Evolutionary conservation across 1,284 basidiomycete species (phyloP).

Genomic region (Cronartium ribicola): DNA sequence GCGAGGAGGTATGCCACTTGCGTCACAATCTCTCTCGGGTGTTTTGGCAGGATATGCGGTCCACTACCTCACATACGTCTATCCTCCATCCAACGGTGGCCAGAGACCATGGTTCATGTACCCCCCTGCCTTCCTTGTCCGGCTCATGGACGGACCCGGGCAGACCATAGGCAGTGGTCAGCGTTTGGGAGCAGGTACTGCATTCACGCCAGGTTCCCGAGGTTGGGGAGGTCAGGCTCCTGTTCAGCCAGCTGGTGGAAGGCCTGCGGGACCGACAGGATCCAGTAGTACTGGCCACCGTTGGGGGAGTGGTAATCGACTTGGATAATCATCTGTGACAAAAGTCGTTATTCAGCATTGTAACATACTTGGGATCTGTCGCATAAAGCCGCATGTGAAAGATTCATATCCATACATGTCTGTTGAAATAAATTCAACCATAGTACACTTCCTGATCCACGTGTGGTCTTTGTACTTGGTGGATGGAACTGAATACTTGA

Average conservation of each 20-base stretch:
- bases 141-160: constrained; percentile 22
- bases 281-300: constrained; percentile 16
- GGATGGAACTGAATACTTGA: no score
- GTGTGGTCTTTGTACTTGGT: no score
- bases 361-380: no score
- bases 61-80: constrained; percentile 37
- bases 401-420: no score
- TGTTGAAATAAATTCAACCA: no score
- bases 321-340: not conserved
- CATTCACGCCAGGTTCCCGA: constrained; percentile 29
- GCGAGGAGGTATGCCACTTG: constrained; percentile 36
- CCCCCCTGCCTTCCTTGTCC: constrained; percentile 23
- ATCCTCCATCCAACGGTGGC: constrained; percentile 34
- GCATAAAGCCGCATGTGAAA: no score
- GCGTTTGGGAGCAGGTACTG: constrained; percentile 28
- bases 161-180: constrained; percentile 23
- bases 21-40: constrained; percentile 37
- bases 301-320: constrained; percentile 37
- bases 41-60: constrained; percentile 32
- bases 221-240: constrained; percentile 39
- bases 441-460: no score
- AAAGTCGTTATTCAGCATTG: no score
- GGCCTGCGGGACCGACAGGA: not conserved
- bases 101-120: constrained; percentile 41
- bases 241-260: constrained; percentile 11